Conservation (phyloP, 2,329 filamentous ascomycete genomes). For the Penicillium freii region DNA sequence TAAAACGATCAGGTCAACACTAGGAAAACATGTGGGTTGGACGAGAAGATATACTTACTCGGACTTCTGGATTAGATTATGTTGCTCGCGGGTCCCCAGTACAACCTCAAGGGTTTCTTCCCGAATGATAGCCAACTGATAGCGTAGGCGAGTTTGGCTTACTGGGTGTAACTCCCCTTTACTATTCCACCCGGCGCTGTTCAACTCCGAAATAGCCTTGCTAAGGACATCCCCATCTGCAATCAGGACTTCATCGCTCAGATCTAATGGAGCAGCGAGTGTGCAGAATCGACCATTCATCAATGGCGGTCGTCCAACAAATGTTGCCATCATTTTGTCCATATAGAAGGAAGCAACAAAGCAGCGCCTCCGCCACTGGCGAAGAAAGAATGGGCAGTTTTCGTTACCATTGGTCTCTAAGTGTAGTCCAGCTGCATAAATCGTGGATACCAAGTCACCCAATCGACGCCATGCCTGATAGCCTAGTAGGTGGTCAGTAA, state of each 20-base stretch:
- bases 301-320: slow-evolving; percentile 51
- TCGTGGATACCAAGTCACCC: slow-evolving; percentile 47
- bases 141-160: slow-evolving; percentile 27
- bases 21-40: not conserved
- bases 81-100: slow-evolving; percentile 25
- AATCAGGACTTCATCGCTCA: slow-evolving; percentile 31
- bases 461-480: slow-evolving; percentile 50
- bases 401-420: slow-evolving; percentile 36
- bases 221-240: slow-evolving; percentile 26
- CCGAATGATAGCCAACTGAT: slow-evolving; percentile 27
- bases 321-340: slow-evolving; percentile 51
- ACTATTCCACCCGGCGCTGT: slow-evolving; percentile 31
- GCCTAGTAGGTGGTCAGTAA: slow-evolving; percentile 29
- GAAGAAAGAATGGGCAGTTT: slow-evolving; percentile 41
- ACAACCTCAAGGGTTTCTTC: slow-evolving; percentile 36
- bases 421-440: slow-evolving; percentile 51
- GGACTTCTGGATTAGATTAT: slow-evolving; percentile 26
- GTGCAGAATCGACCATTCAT: slow-evolving; percentile 46
- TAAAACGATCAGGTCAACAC: not conserved
- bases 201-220: slow-evolving; percentile 27
- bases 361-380: slow-evolving; percentile 40
- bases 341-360: slow-evolving; percentile 47
- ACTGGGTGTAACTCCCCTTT: slow-evolving; percentile 19
- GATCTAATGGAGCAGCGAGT: slow-evolving; percentile 38
- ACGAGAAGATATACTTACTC: slow-evolving; percentile 24